A percentile compares a stretch with the other conserved stretches of the same genome.
phyloP scores from a whole-genome alignment of 2,329 filamentous ascomycete genomes.

The Beauveria australis region DNA sequence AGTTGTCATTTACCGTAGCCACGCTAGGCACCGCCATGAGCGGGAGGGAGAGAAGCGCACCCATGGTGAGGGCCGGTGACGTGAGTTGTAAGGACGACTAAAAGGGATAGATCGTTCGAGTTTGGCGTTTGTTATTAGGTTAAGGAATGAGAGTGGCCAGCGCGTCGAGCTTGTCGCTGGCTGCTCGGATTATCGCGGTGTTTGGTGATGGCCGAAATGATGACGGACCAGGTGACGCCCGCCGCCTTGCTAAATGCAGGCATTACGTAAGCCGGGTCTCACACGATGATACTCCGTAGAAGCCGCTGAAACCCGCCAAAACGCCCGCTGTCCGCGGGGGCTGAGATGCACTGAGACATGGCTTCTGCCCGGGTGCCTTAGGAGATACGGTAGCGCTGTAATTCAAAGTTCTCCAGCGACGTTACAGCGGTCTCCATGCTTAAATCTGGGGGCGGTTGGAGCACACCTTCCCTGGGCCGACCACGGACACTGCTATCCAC shows the following conservation, averaged over 20 bases:
- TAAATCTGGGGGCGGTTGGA: background rate
- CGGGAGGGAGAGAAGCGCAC: constrained; percentile 82
- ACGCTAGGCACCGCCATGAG: constrained; percentile 81
- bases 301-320: background rate
- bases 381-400: background rate
- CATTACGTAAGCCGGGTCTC: background rate
- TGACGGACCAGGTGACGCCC: constrained; percentile 1
- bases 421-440: background rate
- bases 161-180: background rate
- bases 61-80: constrained; percentile 51
- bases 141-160: background rate
- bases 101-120: background rate
- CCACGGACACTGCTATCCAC: constrained; percentile 1
- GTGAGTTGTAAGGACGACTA: background rate
- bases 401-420: background rate
- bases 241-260: no score
- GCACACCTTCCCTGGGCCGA: background rate
- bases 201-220: constrained; percentile 7
- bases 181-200: background rate
- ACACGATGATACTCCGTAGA: background rate
- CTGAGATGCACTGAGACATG: background rate
- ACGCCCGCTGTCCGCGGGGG: background rate
- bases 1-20: constrained; percentile 59
- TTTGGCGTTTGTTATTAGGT: no score
- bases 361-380: no score